A percentile compares a stretch with the other conserved stretches of the same genome.
Evolutionary conservation across 441 rosid genomes (phyloP).

Genomic region (Populus tomentosa): DNA sequence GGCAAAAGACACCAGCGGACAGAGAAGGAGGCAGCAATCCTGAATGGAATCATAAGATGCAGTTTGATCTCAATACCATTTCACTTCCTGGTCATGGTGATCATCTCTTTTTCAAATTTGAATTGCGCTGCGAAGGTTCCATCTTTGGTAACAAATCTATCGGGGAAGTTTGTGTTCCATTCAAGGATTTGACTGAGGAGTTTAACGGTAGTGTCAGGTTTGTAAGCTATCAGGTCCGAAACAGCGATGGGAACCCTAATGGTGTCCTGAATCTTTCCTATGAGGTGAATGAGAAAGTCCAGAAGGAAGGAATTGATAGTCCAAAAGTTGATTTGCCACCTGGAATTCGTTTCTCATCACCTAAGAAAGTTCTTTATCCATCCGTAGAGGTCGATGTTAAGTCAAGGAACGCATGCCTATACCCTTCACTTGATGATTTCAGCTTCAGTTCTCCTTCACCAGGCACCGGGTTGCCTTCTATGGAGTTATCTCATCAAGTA

Average conservation of each 20-base stretch:
- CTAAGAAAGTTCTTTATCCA: conserved; percentile 14
- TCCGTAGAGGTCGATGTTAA: conserved; percentile 6
- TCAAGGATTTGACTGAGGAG: conserved; percentile 39
- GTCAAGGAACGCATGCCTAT: conserved; percentile 1
- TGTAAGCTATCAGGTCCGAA: conserved; percentile 34
- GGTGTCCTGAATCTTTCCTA: conserved; percentile 44
- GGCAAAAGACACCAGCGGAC: conserved; percentile 30
- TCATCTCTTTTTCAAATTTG: conserved; percentile 29
- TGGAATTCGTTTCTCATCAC: neutral
- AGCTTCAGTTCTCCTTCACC: conserved; percentile 1
- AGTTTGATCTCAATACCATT: conserved; percentile 26
- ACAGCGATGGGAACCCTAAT: conserved; percentile 32
- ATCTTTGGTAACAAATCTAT: conserved; percentile 28
- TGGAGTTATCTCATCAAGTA: neutral
- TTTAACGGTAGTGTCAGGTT: conserved; percentile 27
- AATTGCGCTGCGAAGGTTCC: conserved; percentile 23
- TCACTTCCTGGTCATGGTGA: neutral
- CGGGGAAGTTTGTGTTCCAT: conserved; percentile 35
- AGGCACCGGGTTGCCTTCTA: conserved; percentile 1
- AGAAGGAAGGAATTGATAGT: neutral
- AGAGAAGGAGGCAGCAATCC: conserved; percentile 36
- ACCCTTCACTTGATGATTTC: conserved; percentile 25
- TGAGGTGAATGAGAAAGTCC: conserved; percentile 15
- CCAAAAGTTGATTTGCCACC: neutral
- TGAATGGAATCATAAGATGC: conserved; percentile 40